Percentiles rank a stretch among this genome's conserved stretches.
Evolutionary conservation across 495 filamentous ascomycete species (phyloP).

Genomic region (Cercophora newfieldiana): DNA sequence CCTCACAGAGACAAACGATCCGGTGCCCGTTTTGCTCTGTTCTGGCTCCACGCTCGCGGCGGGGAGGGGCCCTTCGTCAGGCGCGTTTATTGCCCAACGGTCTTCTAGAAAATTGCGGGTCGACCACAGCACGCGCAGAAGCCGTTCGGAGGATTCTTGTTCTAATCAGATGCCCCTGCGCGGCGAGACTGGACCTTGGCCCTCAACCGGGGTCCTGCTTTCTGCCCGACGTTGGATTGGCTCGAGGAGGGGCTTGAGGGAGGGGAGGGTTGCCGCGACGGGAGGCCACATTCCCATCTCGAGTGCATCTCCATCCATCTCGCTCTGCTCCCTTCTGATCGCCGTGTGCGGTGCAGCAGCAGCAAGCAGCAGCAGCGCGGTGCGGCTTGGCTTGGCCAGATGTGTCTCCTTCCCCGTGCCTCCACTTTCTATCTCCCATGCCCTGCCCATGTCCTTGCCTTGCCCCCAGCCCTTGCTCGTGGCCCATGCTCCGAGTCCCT

Average conservation of each 20-base stretch:
- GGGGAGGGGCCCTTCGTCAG: conserved; percentile 32
- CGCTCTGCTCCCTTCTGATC: conserved; percentile 23
- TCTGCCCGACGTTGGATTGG: conserved; percentile 31
- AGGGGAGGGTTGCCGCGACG: conserved; percentile 8
- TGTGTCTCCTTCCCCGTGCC: conserved; percentile 25
- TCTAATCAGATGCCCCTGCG: conserved; percentile 45
- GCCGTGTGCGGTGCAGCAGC: too few relatives aligned
- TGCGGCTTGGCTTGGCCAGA: conserved; percentile 23
- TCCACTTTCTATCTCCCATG: conserved; percentile 21
- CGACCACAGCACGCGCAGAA: conserved; percentile 23
- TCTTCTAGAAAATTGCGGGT: conserved; percentile 51
- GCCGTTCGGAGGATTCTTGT: conserved; percentile 48
- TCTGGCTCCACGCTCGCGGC: conserved; percentile 6
- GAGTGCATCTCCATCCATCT: conserved; percentile 9
- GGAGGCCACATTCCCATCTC: conserved; percentile 1
- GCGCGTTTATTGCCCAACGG: conserved; percentile 48
- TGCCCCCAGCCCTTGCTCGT: conserved; percentile 21
- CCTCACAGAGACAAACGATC: conserved; percentile 24
- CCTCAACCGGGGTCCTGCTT: conserved; percentile 26
- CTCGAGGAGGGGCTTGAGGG: conserved; percentile 26
- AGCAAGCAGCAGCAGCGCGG: too few relatives aligned
- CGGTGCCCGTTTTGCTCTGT: conserved; percentile 40
- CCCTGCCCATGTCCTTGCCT: conserved; percentile 11
- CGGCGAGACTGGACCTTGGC: conserved; percentile 26
- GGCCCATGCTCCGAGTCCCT: background rate